Conservation (phyloP, 495 filamentous ascomycete species). For the Penicillium soppii region DNA sequence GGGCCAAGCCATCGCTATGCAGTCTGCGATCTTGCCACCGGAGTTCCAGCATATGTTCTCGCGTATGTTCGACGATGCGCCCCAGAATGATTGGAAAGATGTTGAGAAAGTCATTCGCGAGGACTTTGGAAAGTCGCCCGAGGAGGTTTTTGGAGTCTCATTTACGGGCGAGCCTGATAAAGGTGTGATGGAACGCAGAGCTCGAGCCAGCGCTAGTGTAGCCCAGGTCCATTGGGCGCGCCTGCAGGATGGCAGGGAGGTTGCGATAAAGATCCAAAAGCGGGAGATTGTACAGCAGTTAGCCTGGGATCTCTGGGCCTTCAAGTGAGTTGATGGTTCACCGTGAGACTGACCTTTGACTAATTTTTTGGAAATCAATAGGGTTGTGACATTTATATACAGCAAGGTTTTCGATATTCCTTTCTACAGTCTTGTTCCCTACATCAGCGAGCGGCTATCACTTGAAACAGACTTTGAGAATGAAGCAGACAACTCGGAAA, state of each 20-base stretch:
- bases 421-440: conserved; percentile 83
- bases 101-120: conserved; percentile 82
- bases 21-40: conserved; percentile 86
- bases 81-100: conserved; percentile 89
- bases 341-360: neutral
- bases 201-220: conserved; percentile 85
- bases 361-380: conserved; percentile 24
- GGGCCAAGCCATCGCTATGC: conserved; percentile 97
- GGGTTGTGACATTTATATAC: conserved; percentile 73
- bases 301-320: conserved; percentile 91
- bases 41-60: conserved; percentile 96
- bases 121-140: conserved; percentile 78
- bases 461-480: conserved; percentile 93
- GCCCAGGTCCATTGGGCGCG: conserved; percentile 96
- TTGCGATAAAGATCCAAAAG: conserved; percentile 97
- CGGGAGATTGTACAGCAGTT: conserved; percentile 87
- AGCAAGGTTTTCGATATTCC: conserved; percentile 83
- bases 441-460: conserved; percentile 79
- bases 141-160: conserved; percentile 87
- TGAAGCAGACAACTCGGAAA: conserved; percentile 84
- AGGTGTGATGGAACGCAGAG: conserved; percentile 84
- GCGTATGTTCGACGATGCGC: conserved; percentile 96
- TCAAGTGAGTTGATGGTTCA: conserved; percentile 60
- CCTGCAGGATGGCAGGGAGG: conserved; percentile 78
- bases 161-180: conserved; percentile 64